A percentile compares a stretch with the other conserved stretches of the same genome.
Conservation (phyloP, 768 basidiomycete genomes). For the Mycena rosella region DNA sequence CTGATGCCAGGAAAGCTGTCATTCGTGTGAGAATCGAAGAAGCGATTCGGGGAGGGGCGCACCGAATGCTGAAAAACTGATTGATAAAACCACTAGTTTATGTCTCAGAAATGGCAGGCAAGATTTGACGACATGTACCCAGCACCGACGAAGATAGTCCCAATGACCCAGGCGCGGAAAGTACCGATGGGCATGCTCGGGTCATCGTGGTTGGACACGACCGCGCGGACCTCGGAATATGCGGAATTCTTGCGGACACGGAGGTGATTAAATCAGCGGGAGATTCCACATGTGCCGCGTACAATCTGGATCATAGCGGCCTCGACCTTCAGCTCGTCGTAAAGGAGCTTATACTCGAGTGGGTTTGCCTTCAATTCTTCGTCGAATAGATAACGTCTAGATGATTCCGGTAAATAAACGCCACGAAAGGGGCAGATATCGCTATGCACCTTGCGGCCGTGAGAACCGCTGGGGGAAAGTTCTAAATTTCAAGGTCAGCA, state of each 20-base stretch:
- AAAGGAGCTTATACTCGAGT: slow-evolving; percentile 32
- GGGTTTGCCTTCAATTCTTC: slow-evolving; percentile 33
- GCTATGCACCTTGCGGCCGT: slow-evolving; percentile 16
- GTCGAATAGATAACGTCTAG: slow-evolving; percentile 36
- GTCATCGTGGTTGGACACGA: slow-evolving; percentile 69
- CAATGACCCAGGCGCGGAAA: slow-evolving; percentile 57
- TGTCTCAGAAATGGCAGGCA: too few relatives aligned
- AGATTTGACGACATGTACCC: neutral
- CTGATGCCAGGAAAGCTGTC: neutral
- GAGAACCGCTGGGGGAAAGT: slow-evolving; percentile 24
- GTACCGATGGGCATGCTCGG: slow-evolving; percentile 64
- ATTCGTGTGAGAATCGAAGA: too few relatives aligned
- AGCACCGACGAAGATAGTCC: slow-evolving; percentile 42
- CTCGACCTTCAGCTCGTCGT: slow-evolving; percentile 44
- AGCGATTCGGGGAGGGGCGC: too few relatives aligned
- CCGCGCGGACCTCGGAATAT: slow-evolving; percentile 73
- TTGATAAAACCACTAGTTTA: slow-evolving; percentile 43
- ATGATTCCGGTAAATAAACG: too few relatives aligned
- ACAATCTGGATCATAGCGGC: slow-evolving; percentile 44
- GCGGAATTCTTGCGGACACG: slow-evolving; percentile 58
- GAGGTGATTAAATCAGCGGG: neutral
- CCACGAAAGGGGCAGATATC: too few relatives aligned
- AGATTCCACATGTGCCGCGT: neutral
- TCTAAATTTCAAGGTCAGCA: too few relatives aligned
- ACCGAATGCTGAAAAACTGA: slow-evolving; percentile 48